Percentiles rank a stretch among this genome's conserved stretches.
Evolutionary conservation across 768 basidiomycete species (phyloP).

Genomic region (Hydnum rufescens): DNA sequence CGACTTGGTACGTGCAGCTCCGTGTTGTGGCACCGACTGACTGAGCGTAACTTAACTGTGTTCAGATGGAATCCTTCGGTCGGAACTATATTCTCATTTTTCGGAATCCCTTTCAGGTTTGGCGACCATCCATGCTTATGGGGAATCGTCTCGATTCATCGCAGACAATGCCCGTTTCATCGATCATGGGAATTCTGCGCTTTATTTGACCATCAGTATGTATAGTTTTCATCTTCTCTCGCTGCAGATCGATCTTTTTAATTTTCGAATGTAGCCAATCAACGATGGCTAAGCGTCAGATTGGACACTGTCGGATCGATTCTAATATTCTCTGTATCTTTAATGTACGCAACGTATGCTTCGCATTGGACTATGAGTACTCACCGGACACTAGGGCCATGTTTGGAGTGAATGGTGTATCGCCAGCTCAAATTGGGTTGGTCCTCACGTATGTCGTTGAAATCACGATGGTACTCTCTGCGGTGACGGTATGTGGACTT

Average conservation of each 20-base stretch:
- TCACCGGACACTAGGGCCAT: conserved; percentile 20
- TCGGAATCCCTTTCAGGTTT: conserved; percentile 76
- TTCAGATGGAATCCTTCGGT: conserved; percentile 64
- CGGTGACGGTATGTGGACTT: conserved; percentile 27
- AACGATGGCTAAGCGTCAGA: conserved; percentile 76
- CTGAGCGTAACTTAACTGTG: not conserved
- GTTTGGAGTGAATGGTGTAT: conserved; percentile 33
- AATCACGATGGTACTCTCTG: conserved; percentile 33
- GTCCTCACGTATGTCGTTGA: conserved; percentile 43
- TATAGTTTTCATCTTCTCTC: not conserved
- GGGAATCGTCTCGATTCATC: conserved; percentile 27
- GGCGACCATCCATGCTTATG: conserved; percentile 75
- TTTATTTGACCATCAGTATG: conserved; percentile 26
- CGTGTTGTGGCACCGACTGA: too few species aligned
- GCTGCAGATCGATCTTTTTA: too few species aligned
- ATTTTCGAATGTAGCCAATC: conserved; percentile 10
- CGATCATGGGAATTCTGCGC: not conserved
- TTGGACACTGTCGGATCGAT: conserved; percentile 66
- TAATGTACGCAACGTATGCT: conserved; percentile 39
- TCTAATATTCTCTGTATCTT: conserved; percentile 32
- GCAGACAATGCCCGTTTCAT: not conserved
- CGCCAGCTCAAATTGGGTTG: conserved; percentile 49
- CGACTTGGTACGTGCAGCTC: conserved; percentile 22
- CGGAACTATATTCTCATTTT: conserved; percentile 79
- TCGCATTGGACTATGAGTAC: conserved; percentile 6